Base-by-base conservation (phyloP, 1,139 yeast genomes). In the Geotrichum candidum region DNA sequence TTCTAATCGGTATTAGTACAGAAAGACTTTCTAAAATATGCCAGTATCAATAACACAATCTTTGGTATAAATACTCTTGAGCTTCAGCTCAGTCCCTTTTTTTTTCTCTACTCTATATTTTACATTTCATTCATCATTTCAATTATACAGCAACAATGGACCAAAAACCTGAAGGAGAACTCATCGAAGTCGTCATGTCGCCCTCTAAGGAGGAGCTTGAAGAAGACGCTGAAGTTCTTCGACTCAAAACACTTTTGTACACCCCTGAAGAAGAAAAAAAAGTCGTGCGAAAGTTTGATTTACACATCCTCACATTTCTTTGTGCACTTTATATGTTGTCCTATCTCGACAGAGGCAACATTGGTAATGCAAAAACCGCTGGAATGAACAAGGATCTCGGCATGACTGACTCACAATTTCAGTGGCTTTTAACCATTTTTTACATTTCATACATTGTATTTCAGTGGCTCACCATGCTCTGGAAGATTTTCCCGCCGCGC, bases 331-430 rank as follows among this genome's bases (percentile, higher is more conserved):
- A 70, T 54, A 65, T 72, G 57, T 60, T 69, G n/a, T 64, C 71
- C 33, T 70, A 65, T 52, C 63, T 68, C 46, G 85, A 82, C 68
- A 73, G 82, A 61, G 73, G 79, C 27, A 82, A 82, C 68, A 72
- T 83, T 57, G 73, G 79, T 23, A 80, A 80, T 63, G 85, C 86
- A 3, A 80, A 80, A 66, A 82, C 81, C 7, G 79, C 82, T 1
- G 85, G 85, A 0, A 76, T 83, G 80, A 72, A 75, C 64, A 78
- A 77, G 57, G 83, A 79, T 59, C 69, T 82, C 54, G 68, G 73
- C 13, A 72, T 84, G 72, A 63, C 74, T 15, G 82, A 82, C 13
- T 72, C 78, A 57, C 74, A 77, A 65, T 75, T 75, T 66, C 61
- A 59, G 31, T 64, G 65, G 59, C 54, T 66, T 25, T 59, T 68